A percentile compares a stretch with the other conserved stretches of the same genome.
Conservation (phyloP, 1,284 basidiomycete genomes). For the Hymenochaete sp. region DNA sequence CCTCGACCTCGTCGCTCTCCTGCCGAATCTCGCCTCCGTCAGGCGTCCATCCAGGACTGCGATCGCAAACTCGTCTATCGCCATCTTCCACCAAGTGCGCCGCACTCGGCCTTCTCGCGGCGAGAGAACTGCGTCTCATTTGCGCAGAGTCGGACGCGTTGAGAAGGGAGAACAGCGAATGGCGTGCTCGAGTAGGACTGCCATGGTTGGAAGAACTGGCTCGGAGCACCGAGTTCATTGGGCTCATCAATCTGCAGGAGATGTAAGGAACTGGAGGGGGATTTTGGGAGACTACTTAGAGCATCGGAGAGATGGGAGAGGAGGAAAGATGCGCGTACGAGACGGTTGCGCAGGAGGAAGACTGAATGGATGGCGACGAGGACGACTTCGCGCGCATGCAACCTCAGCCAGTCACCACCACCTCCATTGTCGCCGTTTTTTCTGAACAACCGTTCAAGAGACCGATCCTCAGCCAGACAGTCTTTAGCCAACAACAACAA, state of each 20-base stretch:
- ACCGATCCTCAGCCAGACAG: neutral
- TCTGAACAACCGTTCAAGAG: too few relatives aligned
- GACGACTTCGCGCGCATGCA: slow-evolving; percentile 26
- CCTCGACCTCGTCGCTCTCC: slow-evolving; percentile 75
- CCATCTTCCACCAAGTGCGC: slow-evolving; percentile 73
- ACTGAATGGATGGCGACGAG: slow-evolving; percentile 33
- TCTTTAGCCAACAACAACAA: slow-evolving; percentile 15
- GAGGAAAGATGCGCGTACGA: slow-evolving; percentile 23
- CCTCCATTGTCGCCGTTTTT: too few relatives aligned
- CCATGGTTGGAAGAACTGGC: slow-evolving; percentile 61
- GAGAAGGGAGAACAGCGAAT: slow-evolving; percentile 78
- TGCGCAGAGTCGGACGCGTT: slow-evolving; percentile 74
- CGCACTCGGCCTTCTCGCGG: slow-evolving; percentile 73
- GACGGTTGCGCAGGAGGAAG: slow-evolving; percentile 38
- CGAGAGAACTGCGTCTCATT: slow-evolving; percentile 67
- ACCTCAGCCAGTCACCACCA: slow-evolving; percentile 5
- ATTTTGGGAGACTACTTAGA: slow-evolving; percentile 8
- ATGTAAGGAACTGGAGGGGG: slow-evolving; percentile 46
- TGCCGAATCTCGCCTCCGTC: slow-evolving; percentile 83
- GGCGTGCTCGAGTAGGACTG: slow-evolving; percentile 67
- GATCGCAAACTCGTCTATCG: slow-evolving; percentile 88
- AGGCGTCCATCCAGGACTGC: slow-evolving; percentile 89
- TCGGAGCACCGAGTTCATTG: slow-evolving; percentile 56
- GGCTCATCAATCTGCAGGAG: slow-evolving; percentile 38
- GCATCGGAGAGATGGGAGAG: slow-evolving; percentile 18